Evolutionary conservation across 805 yeast species (phyloP).

Genomic region (Candida jianshihensis): DNA sequence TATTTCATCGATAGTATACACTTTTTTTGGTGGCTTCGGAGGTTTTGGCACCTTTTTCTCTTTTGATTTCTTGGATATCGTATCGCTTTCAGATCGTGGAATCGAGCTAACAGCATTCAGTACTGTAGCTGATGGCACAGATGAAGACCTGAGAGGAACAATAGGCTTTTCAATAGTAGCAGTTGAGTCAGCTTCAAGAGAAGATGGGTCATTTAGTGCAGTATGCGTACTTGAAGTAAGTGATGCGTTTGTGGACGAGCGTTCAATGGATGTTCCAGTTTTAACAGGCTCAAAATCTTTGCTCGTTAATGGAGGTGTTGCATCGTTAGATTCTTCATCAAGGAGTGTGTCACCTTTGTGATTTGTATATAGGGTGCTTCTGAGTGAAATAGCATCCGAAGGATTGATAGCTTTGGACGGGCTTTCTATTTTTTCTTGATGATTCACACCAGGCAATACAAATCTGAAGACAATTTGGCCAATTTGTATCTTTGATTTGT

Average conservation of each 20-base stretch:
- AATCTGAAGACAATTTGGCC: constrained; percentile 89
- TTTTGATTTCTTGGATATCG: constrained; percentile 29
- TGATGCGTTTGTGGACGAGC: no score
- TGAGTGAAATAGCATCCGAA: constrained; percentile 52
- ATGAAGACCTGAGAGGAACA: constrained; percentile 18
- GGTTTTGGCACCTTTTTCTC: constrained; percentile 44
- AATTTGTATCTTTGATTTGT: constrained; percentile 82
- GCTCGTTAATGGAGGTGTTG: constrained; percentile 13
- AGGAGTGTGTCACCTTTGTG: constrained; percentile 10
- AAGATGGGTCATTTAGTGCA: no score
- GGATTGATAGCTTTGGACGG: constrained; percentile 44
- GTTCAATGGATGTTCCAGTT: not conserved
- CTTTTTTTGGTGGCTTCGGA: constrained; percentile 49
- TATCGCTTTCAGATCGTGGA: constrained; percentile 33
- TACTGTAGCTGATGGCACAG: constrained; percentile 28
- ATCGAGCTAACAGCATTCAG: constrained; percentile 38
- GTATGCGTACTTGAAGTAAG: no score
- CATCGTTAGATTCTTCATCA: constrained; percentile 8
- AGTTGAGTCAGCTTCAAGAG: not conserved
- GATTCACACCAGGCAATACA: constrained; percentile 67
- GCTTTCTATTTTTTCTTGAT: constrained; percentile 24
- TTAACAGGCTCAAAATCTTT: constrained; percentile 19
- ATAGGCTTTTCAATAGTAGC: not conserved
- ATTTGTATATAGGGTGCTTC: constrained; percentile 38
- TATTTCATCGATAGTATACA: constrained; percentile 74